Evolutionary conservation across 2,329 filamentous ascomycete species (phyloP).

Genomic region (Fonsecaea nubica): DNA sequence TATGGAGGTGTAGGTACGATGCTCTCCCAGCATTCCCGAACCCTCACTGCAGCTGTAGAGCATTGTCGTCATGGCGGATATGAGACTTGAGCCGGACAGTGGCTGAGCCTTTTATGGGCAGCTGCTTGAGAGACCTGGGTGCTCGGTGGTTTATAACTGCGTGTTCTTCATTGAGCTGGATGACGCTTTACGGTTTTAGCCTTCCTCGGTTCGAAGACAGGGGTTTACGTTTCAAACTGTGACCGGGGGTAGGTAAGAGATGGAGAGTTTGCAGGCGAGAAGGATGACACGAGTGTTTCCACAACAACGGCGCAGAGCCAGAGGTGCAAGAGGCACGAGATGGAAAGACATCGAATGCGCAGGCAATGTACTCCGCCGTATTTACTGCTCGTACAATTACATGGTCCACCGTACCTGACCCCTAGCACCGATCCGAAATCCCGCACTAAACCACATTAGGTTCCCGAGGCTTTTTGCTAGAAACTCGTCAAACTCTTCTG

Average conservation of each 20-base stretch:
- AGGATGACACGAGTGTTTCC: too few species aligned
- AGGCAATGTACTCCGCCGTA: background rate
- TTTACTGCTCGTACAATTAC: background rate
- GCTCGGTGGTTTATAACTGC: background rate
- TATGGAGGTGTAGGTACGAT: background rate
- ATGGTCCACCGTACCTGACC: background rate
- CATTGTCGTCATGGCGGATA: conserved; percentile 1
- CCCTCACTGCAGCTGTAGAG: background rate
- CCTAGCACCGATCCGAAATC: background rate
- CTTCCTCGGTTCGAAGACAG: background rate
- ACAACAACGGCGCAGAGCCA: too few species aligned
- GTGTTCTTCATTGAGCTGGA: background rate
- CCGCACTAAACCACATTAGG: background rate
- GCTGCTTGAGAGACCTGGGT: background rate
- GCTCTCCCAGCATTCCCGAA: background rate
- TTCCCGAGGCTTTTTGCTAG: background rate
- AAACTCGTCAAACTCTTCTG: conserved; percentile 17
- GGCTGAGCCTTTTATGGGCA: background rate
- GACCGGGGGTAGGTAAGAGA: background rate
- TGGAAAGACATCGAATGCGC: background rate
- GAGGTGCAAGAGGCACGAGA: too few species aligned
- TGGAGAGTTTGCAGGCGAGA: background rate
- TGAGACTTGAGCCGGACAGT: conserved; percentile 3
- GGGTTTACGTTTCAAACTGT: background rate
- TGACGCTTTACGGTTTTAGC: background rate